Evolutionary conservation across 1,139 yeast species (phyloP), one percentile per base, ranked within the genome.

Genomic region (Candida smagusa): DNA sequence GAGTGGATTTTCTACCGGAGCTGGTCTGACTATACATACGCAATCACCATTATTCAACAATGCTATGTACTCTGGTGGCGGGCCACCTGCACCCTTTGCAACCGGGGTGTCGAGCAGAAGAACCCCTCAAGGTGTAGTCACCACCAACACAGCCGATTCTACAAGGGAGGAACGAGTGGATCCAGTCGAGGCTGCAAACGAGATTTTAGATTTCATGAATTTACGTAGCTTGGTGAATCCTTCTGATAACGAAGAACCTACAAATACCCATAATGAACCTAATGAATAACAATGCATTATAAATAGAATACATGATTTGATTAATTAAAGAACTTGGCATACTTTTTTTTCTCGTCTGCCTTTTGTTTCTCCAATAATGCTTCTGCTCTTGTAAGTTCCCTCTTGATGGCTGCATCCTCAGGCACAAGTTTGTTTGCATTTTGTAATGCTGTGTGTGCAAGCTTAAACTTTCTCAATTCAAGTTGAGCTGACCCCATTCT

Each of bases 401-500:
- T 56, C 8, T 51, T 56, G 8, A 83, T 75, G 0, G 60, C 69
- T n/a, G 59, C 57, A 52, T 84, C 92, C 1, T 60, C 54, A 1
- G 81, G 78, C 31, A 70, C 68, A 24, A 71, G 47, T 3, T 59
- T 54, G 9, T 52, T 47, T 6, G 89, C 86, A 11, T 50, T 44
- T 31, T 61, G 52, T 35, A 80, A 66, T 31, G 73, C 74, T 9
- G 52, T 54, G 0, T 75, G 46, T 0, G 89, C 84, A 12, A 63
- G 66, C n/a, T 73, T 71, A 37, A 63, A 68, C 46, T 75, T 72
- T 22, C 66, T 74, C 42, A 70, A 50, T 4, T 64, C 67, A 1
- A 59, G 43, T 28, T 66, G 60, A 1, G 84, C 73, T 35, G 68
- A 61, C 0, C 86, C 90, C 42, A 71, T 68, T 58, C 94, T 70